Base-by-base conservation (phyloP, 2,329 filamentous ascomycete species). In the Cryoendolithus antarcticus region DNA sequence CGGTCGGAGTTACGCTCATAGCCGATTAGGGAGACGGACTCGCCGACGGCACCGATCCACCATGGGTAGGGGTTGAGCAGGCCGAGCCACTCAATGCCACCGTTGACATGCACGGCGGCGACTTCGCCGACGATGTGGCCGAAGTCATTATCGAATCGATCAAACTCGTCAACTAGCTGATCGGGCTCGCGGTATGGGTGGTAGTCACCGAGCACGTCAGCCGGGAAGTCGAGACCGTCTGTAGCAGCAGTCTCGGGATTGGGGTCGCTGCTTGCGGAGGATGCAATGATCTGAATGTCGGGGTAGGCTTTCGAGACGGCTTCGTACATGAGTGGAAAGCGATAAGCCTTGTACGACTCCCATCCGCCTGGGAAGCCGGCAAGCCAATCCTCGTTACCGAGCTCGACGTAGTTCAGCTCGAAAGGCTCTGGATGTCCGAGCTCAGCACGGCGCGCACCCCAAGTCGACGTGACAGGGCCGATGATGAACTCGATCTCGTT, bases 381-480 rank as follows among this genome's bases (percentile, higher is more conserved):
- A 54, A 40, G 66, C 65, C 72, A 73, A 48, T 81, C 77, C 52
- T 82, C 77, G 52, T 81, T 81, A 44, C 77, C 77, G 34, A 81
- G 61, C 56, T 81, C 77, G 37, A 81, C 72, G 46, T 71, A 77
- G 4, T 68, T 60, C 28, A 81, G 64, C 21, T 54, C 62, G 61
- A 73, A 81, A 0, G 77, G 76, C 43, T 74, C 64, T 0, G 74
- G 67, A 46, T 78, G 71, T 4, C 77, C 77, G 4, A 76, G 63
- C 34, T 66, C 58, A 5, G 74, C 74, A 13, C 77, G 72, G 6
- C 69, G 57, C 5, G 66, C 62, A 9, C 76, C 76, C 62, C 71
- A 79, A 27, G 64, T 66, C 2, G 71, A 71, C 38, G 64, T 58
- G 2, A 58, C 51, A 8, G 38, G 38, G 19, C 67, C 61, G 2